phyloP scores from a whole-genome alignment of 2,329 filamentous ascomycete genomes.

The Cercospora berteroae region DNA sequence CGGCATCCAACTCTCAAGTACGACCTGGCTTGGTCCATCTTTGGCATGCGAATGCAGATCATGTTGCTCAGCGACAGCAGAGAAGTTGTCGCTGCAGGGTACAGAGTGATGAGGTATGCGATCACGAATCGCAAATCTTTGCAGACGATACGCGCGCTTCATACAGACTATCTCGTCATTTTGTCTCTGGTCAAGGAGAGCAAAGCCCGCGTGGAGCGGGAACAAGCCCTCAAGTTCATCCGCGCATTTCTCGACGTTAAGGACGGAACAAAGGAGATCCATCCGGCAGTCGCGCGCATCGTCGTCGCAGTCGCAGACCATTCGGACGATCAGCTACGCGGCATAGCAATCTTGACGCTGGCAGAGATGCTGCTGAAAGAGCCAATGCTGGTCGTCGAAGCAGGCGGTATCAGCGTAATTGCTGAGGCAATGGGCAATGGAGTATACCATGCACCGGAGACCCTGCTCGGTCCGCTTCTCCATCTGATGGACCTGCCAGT shows the following conservation, averaged over 20 bases:
- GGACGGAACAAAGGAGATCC: slow-evolving; percentile 83
- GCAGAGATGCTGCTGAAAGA: slow-evolving; percentile 88
- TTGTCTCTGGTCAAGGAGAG: slow-evolving; percentile 91
- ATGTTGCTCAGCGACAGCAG: slow-evolving; percentile 95
- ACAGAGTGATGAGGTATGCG: slow-evolving; percentile 88
- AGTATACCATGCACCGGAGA: slow-evolving; percentile 87
- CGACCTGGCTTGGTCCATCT: slow-evolving; percentile 92
- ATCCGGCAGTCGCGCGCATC: slow-evolving; percentile 80
- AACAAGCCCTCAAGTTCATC: slow-evolving; percentile 95
- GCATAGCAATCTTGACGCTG: slow-evolving; percentile 89
- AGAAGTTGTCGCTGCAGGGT: slow-evolving; percentile 92
- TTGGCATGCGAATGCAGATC: slow-evolving; percentile 87
- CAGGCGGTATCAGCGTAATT: slow-evolving; percentile 81
- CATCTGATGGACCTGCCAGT: slow-evolving; percentile 84
- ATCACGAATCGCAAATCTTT: slow-evolving; percentile 90
- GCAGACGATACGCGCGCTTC: slow-evolving; percentile 79
- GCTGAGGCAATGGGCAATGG: slow-evolving; percentile 91
- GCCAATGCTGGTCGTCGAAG: slow-evolving; percentile 73
- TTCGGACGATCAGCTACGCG: slow-evolving; percentile 76
- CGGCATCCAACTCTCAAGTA: slow-evolving; percentile 91
- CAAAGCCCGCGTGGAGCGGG: slow-evolving; percentile 93
- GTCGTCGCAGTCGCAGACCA: slow-evolving; percentile 89
- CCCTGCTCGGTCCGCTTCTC: slow-evolving; percentile 80
- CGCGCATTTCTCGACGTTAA: slow-evolving; percentile 94
- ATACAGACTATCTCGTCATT: slow-evolving; percentile 90